Evolutionary conservation across 257 asterid genomes (phyloP), one percentile per base, ranked within the genome.

Genomic region (Penstemon newberryi): DNA sequence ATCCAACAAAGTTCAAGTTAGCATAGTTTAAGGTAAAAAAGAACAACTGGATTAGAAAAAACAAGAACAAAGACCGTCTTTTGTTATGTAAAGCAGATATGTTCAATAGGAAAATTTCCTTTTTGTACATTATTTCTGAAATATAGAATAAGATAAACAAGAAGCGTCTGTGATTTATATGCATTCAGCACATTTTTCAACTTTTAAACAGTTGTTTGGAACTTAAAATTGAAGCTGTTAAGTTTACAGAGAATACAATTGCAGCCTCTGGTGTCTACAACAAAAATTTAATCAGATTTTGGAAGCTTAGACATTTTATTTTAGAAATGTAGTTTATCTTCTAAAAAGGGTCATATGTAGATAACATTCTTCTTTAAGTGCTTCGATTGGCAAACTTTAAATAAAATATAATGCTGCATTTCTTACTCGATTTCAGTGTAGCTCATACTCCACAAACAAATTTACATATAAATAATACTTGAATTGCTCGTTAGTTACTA

Each of bases 51-150:
- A 41, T 61, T 4, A 33, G 46, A 12, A 45, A 40, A 39, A 54
- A 12, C 65, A 42, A 64, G 58, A 37, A 47, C 6, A 18, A 49
- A 7, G 40, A 50, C 13, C 6, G 7, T 37, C 61, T 60, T 47
- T 42, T 5, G 11, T 42, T 44, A 56, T 36, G 36, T 37, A 19
- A 63, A 71, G 76, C 42, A 63, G 40, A 3, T 33, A 37, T 15
- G 18, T 36, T 57, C 63, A 33, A 40, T 44, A 11, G 38, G 58
- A 38, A 10, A 45, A n/a, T 36, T 64, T 64, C n/a, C 7, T 47
- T 7, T 6, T 64, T 15, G 33, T 6, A 18, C 15, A 54, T 54
- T 61, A 5, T 45, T 44, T 9, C 19, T 41, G 5, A 63, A 19
- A 25, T 46, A 25, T 33, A 33, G 66, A 41, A 61, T 43, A 57